Conservation (phyloP, 192 early-diverging fungal genomes). For the Coemansia interrupta region DNA sequence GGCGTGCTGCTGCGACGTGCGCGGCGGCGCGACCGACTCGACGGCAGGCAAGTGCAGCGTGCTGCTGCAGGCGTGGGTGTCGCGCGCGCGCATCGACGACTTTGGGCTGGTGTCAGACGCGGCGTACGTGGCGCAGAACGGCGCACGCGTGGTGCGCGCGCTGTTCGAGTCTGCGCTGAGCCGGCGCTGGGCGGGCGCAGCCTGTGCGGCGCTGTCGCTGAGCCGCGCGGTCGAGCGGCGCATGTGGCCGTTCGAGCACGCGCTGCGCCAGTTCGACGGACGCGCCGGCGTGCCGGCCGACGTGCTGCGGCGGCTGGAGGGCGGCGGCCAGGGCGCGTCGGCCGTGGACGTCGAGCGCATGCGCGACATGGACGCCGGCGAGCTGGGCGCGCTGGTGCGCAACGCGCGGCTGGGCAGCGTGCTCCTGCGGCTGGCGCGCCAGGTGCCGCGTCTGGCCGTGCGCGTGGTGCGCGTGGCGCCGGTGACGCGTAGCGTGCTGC, state of each 20-base stretch:
- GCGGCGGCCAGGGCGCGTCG: neutral
- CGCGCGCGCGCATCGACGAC: constrained; percentile 74
- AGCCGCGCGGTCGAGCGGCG: constrained; percentile 81
- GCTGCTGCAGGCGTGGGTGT: constrained; percentile 84
- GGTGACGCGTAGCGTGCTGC: constrained; percentile 89
- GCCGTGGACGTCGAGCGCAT: constrained; percentile 60
- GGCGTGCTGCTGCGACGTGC: constrained; percentile 81
- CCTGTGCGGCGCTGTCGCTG: constrained; percentile 73
- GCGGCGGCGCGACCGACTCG: constrained; percentile 76
- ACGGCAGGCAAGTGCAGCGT: constrained; percentile 89
- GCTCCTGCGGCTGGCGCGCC: constrained; percentile 69
- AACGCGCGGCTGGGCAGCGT: constrained; percentile 75
- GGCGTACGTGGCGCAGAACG: constrained; percentile 92
- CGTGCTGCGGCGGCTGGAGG: constrained; percentile 65
- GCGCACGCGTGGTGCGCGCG: constrained; percentile 87
- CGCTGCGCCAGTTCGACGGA: constrained; percentile 75
- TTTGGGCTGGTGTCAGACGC: constrained; percentile 93
- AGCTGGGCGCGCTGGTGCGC: constrained; percentile 83
- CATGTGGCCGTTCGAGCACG: constrained; percentile 92
- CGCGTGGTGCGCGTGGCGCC: constrained; percentile 75
- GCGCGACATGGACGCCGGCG: constrained; percentile 78
- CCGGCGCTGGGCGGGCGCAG: constrained; percentile 84
- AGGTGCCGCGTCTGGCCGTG: constrained; percentile 82
- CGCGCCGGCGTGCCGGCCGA: constrained; percentile 69
- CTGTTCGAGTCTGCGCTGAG: constrained; percentile 93